Evolutionary conservation across 805 yeast genomes (phyloP).

Genomic region (Lipomyces lipofer): DNA sequence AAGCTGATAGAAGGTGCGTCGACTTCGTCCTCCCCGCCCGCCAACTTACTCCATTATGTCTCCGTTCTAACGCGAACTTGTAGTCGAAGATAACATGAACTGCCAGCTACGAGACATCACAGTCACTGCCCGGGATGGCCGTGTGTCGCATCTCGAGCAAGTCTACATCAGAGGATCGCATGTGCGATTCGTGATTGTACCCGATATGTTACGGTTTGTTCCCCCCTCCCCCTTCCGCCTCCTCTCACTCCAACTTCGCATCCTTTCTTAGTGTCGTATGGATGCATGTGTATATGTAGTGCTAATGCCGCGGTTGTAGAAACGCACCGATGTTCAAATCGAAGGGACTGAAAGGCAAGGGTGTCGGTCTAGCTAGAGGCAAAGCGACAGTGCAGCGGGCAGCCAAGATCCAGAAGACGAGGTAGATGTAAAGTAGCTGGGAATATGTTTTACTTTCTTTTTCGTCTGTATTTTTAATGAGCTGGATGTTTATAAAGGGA

Average conservation of each 20-base stretch:
- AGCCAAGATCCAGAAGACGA: conserved; percentile 25
- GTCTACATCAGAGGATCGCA: conserved; percentile 92
- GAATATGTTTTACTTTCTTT: too few relatives aligned
- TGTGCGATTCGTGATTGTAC: conserved; percentile 78
- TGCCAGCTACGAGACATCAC: conserved; percentile 80
- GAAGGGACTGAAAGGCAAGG: conserved; percentile 31
- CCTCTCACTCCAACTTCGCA: background rate
- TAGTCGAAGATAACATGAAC: conserved; percentile 88
- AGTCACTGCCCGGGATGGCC: conserved; percentile 74
- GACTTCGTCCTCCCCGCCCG: background rate
- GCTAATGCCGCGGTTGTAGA: conserved; percentile 31
- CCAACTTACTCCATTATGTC: too few relatives aligned
- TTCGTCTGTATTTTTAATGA: too few relatives aligned
- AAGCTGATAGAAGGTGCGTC: conserved; percentile 65
- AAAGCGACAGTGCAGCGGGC: conserved; percentile 33
- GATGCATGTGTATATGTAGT: background rate
- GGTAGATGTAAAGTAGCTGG: too few relatives aligned
- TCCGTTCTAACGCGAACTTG: background rate
- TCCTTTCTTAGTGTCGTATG: background rate
- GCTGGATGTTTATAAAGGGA: too few relatives aligned
- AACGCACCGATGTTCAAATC: conserved; percentile 85
- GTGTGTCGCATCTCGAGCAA: conserved; percentile 71
- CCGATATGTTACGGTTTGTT: conserved; percentile 67
- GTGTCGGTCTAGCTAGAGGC: conserved; percentile 34
- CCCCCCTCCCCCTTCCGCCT: background rate